These are phyloP conservation scores for Volvox africanus DNA, from an alignment of 139 green algal genomes.

Conservation along the genomic window DNA sequence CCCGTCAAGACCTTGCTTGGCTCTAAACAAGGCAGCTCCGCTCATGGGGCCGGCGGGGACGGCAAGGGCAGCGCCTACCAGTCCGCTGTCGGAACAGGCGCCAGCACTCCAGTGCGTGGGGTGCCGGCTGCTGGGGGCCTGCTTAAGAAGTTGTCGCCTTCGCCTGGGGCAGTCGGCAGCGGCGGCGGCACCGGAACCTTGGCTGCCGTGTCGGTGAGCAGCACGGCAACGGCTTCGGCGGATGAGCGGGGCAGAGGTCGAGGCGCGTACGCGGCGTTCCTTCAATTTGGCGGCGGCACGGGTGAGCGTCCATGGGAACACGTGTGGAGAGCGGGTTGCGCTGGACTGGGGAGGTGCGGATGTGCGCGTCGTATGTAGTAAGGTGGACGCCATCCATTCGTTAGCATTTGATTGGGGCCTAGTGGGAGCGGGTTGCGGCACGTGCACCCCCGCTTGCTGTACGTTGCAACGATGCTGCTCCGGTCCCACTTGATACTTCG, in stretches of 20 bases:
- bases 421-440: too few species aligned
- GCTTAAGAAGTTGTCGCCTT: background rate
- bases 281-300: conserved; percentile 1
- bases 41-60: background rate
- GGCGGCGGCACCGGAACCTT: background rate
- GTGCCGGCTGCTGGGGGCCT: background rate
- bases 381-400: too few species aligned
- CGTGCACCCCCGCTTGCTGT: too few species aligned
- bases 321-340: background rate
- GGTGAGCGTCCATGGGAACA: background rate
- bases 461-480: too few species aligned
- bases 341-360: too few species aligned
- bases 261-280: conserved; percentile 33
- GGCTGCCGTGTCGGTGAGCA: background rate
- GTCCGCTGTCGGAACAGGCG: background rate
- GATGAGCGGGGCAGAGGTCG: conserved; percentile 45
- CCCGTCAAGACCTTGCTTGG: conserved; percentile 13
- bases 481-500: too few species aligned
- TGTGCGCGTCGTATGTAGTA: too few species aligned
- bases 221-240: background rate
- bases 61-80: background rate
- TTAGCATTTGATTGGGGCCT: too few species aligned
- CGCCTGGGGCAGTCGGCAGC: background rate
- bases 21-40: background rate
- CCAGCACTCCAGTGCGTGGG: background rate